Evolutionary conservation across 2,329 filamentous ascomycete species (phyloP).

Genomic region (Aspergillus terreus): DNA sequence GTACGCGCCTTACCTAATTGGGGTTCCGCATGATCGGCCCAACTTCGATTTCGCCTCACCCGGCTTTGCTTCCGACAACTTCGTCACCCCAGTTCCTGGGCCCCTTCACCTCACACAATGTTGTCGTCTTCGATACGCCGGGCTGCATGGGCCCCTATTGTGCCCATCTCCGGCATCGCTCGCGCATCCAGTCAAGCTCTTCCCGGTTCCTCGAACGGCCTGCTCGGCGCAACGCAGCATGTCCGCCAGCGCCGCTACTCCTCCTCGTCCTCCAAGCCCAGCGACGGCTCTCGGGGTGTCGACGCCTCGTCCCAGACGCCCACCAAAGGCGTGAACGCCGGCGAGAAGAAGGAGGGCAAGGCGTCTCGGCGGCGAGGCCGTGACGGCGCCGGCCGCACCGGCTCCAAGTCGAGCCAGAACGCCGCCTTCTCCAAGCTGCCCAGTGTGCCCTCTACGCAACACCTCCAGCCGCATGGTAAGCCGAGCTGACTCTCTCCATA

Average conservation of each 20-base stretch:
- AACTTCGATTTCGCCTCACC: constrained; percentile 35
- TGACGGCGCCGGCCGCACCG: constrained; percentile 30
- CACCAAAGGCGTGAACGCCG: constrained; percentile 36
- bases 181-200: constrained; percentile 29
- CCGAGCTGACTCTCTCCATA: neutral
- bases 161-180: constrained; percentile 30
- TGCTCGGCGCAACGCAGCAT: constrained; percentile 31
- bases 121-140: constrained; percentile 45
- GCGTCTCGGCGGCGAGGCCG: constrained; percentile 33
- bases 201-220: constrained; percentile 26
- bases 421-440: constrained; percentile 42
- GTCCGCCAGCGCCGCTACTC: constrained; percentile 46
- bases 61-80: constrained; percentile 24
- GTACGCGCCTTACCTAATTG: constrained; percentile 24
- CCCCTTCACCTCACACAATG: constrained; percentile 30
- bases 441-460: constrained; percentile 48
- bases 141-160: constrained; percentile 38
- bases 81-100: constrained; percentile 23
- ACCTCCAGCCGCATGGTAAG: constrained; percentile 47
- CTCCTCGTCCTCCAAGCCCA: constrained; percentile 48
- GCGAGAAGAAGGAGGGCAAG: constrained; percentile 34
- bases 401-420: constrained; percentile 35
- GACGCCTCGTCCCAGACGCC: constrained; percentile 38
- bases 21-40: constrained; percentile 32
- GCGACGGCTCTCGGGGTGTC: constrained; percentile 41